Conservation (phyloP, 2,329 filamentous ascomycete genomes). For the Penicillium paneum region DNA sequence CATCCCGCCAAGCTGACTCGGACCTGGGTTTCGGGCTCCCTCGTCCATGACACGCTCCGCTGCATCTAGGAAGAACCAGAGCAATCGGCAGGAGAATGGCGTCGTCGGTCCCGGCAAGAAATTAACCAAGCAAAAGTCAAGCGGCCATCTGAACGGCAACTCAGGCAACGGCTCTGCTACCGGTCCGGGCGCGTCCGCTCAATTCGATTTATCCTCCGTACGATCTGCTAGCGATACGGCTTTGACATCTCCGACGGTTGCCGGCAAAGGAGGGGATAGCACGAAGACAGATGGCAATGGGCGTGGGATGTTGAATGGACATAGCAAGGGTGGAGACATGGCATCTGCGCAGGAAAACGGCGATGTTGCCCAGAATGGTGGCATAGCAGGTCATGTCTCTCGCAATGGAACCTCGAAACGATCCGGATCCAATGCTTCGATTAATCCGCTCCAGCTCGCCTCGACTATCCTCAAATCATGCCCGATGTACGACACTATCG, state of each 20-base stretch:
- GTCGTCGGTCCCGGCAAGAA: conserved; percentile 75
- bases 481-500: conserved; percentile 90
- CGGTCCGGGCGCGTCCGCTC: conserved; percentile 36
- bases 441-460: conserved; percentile 71
- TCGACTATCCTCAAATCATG: conserved; percentile 85
- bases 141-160: conserved; percentile 53
- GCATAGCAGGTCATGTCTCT: conserved; percentile 28
- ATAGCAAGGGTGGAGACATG: conserved; percentile 37
- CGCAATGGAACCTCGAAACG: conserved; percentile 37
- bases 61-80: conserved; percentile 58
- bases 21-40: conserved; percentile 42
- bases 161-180: conserved; percentile 43
- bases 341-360: conserved; percentile 35
- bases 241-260: conserved; percentile 25
- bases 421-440: conserved; percentile 47
- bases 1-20: conserved; percentile 49
- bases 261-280: conserved; percentile 28
- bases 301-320: conserved; percentile 35
- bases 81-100: conserved; percentile 81
- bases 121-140: conserved; percentile 57
- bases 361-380: conserved; percentile 30
- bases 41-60: conserved; percentile 50
- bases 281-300: conserved; percentile 36
- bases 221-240: conserved; percentile 39
- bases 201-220: conserved; percentile 41